These are phyloP conservation scores for Entrophospora sp. DNA, from an alignment of 192 early-diverging fungal species.

Conservation along the genomic window DNA sequence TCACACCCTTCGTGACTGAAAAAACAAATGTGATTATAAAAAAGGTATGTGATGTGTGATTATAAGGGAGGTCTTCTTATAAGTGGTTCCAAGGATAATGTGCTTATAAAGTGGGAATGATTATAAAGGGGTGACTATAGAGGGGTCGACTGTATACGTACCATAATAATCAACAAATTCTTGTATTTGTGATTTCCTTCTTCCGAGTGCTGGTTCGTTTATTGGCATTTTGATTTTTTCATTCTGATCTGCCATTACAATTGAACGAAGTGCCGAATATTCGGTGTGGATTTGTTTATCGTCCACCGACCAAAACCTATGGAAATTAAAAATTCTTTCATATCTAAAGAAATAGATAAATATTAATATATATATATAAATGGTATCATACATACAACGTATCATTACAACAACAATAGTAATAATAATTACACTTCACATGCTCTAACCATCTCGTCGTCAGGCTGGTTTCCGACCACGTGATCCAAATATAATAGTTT, in stretches of 20 bases:
- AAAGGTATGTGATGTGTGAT: no score
- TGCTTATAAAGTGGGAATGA: no score
- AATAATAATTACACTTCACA: conserved; percentile 47
- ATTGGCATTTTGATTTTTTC: conserved; percentile 95
- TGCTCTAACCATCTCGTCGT: conserved; percentile 76
- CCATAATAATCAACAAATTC: conserved; percentile 85
- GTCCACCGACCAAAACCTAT: conserved; percentile 98
- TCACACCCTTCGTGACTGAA: no score
- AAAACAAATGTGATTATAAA: no score
- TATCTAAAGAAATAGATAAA: conserved; percentile 38
- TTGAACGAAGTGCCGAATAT: conserved; percentile 87
- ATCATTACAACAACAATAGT: background rate
- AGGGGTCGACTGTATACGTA: no score
- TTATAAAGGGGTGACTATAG: no score
- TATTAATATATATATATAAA: background rate
- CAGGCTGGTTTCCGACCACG: conserved; percentile 93
- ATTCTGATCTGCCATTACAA: conserved; percentile 90
- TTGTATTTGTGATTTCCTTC: conserved; percentile 94
- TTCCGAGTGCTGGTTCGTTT: conserved; percentile 91
- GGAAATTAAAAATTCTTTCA: conserved; percentile 89
- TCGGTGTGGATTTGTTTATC: conserved; percentile 94
- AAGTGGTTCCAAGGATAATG: no score
- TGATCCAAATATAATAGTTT: conserved; percentile 78
- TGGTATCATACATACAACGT: background rate
- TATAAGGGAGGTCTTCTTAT: no score